A percentile compares a stretch with the other conserved stretches of the same genome.
These are phyloP conservation scores for Mycena floridula DNA, from an alignment of 768 basidiomycete species.

Conservation along the genomic window DNA sequence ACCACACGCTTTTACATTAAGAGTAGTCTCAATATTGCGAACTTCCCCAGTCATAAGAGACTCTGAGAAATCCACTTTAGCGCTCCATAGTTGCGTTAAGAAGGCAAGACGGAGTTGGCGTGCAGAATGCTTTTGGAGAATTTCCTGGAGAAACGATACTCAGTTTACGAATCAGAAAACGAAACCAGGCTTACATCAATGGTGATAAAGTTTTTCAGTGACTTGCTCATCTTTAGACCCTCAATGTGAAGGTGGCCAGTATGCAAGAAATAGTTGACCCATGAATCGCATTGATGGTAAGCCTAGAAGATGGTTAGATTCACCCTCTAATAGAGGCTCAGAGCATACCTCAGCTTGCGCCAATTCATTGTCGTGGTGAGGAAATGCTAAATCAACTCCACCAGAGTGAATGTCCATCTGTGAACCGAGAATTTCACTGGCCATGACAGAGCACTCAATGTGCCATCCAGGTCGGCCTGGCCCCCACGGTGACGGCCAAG, in stretches of 20 bases:
- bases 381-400: slow-evolving; percentile 95
- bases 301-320: slow-evolving; percentile 46
- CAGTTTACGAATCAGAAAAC: slow-evolving; percentile 2
- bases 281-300: slow-evolving; percentile 83
- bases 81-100: slow-evolving; percentile 86
- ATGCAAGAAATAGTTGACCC: slow-evolving; percentile 99
- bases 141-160: slow-evolving; percentile 51
- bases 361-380: slow-evolving; percentile 98
- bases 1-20: slow-evolving; percentile 60
- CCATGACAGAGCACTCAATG: slow-evolving; percentile 99
- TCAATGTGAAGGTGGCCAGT: slow-evolving; percentile 98
- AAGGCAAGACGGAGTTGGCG: slow-evolving; percentile 91
- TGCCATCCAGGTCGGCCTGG: slow-evolving; percentile 97
- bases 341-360: slow-evolving; percentile 85
- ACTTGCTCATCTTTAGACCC: slow-evolving; percentile 99
- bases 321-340: slow-evolving; percentile 8
- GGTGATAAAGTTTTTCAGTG: slow-evolving; percentile 97
- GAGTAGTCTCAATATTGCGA: slow-evolving; percentile 69
- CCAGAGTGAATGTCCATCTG: slow-evolving; percentile 98
- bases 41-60: slow-evolving; percentile 87
- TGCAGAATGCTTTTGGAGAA: slow-evolving; percentile 73
- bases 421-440: slow-evolving; percentile 80
- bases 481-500: slow-evolving; percentile 97
- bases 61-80: slow-evolving; percentile 92
- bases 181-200: slow-evolving; percentile 59